These are phyloP conservation scores for Eutrema heterophyllum DNA, from an alignment of 345 rosid species.

Conservation along the genomic window DNA sequence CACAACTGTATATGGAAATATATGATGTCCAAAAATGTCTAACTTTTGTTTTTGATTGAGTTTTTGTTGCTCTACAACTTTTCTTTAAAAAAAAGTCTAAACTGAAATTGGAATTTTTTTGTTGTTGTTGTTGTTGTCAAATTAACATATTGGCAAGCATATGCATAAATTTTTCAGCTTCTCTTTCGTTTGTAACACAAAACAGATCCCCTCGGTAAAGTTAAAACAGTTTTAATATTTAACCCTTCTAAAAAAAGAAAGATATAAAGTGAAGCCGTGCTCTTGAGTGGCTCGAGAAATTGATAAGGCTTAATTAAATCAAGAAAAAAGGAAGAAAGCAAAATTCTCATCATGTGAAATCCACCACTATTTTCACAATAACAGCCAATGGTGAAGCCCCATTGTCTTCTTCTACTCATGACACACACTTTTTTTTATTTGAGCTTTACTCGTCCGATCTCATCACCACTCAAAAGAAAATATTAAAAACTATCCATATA, in stretches of 20 bases:
- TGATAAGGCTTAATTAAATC: slow-evolving; percentile 5
- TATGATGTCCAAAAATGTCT: not conserved
- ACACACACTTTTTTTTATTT: not conserved
- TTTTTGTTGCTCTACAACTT: not conserved
- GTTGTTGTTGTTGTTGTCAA: not conserved
- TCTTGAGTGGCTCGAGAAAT: slow-evolving; percentile 31
- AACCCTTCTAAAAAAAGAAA: not conserved
- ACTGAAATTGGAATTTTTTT: not conserved
- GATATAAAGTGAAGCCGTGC: slow-evolving; percentile 14
- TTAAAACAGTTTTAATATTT: not conserved
- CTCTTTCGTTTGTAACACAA: not conserved
- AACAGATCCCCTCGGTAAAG: slow-evolving; percentile 17
- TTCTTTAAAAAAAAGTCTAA: not conserved
- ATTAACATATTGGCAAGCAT: not conserved
- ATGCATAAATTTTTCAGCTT: not conserved
- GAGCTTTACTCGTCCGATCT: slow-evolving; percentile 17
- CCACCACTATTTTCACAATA: slow-evolving; percentile 16
- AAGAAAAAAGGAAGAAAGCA: slow-evolving; percentile 12
- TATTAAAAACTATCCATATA: not conserved
- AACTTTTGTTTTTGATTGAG: not conserved
- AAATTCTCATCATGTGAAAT: slow-evolving; percentile 28
- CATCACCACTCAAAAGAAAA: slow-evolving; percentile 1
- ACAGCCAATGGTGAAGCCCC: slow-evolving; percentile 15
- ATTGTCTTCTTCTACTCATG: slow-evolving; percentile 24
- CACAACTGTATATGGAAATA: not conserved